Evolutionary conservation across 768 basidiomycete species (phyloP).

Genomic region (Xerocomus spinulosus): DNA sequence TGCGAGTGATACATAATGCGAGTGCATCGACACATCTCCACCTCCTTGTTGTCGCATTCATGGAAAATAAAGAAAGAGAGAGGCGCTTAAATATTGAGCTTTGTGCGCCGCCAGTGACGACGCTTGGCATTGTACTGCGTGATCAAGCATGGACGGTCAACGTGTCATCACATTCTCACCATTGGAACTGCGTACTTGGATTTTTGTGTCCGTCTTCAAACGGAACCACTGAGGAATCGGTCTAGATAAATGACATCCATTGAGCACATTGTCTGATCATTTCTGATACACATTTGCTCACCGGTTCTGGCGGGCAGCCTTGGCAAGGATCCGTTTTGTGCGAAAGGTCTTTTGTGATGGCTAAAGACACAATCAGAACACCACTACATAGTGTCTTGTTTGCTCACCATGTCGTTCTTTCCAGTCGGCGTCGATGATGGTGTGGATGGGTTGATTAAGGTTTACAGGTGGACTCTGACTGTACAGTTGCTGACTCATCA

Average conservation of each 20-base stretch:
- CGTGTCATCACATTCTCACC: not conserved
- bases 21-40: conserved; percentile 16
- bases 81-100: conserved; percentile 90
- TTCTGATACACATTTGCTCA: conserved; percentile 79
- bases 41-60: conserved; percentile 5
- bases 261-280: conserved; percentile 53
- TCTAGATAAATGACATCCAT: conserved; percentile 37
- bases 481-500: conserved; percentile 41
- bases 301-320: conserved; percentile 95
- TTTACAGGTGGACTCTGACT: conserved; percentile 28
- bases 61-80: not conserved
- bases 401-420: conserved; percentile 48
- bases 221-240: conserved; percentile 99
- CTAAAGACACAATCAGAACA: conserved; percentile 38
- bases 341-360: conserved; percentile 99
- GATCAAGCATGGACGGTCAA: not conserved
- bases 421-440: conserved; percentile 30
- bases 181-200: conserved; percentile 53
- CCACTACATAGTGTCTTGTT: not conserved
- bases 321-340: conserved; percentile 95
- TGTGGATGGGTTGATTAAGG: conserved; percentile 28
- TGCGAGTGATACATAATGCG: conserved; percentile 25
- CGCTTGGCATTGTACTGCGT: conserved; percentile 88
- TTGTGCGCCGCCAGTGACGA: conserved; percentile 98
- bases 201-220: conserved; percentile 93